A percentile compares a stretch with the other conserved stretches of the same genome.
Evolutionary conservation across 176 grass and related monocot species (phyloP).

Genomic region (Elaeis guineensis): DNA sequence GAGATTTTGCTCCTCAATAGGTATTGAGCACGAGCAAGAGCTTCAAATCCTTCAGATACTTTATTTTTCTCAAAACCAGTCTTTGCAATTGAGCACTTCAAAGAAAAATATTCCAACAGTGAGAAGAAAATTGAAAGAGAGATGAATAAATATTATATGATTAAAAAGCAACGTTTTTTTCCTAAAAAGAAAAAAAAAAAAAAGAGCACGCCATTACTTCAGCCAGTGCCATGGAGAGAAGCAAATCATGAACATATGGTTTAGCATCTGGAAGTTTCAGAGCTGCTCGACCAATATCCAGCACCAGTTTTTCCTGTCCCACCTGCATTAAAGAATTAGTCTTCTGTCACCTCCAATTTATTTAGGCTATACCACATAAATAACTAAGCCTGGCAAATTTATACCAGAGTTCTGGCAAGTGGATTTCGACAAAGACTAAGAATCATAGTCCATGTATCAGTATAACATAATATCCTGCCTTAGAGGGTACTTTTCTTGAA

Average conservation of each 20-base stretch:
- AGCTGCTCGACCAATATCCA: constrained; percentile 74
- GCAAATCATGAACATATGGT: constrained; percentile 68
- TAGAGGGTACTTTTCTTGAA: too few species aligned
- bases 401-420: too few species aligned
- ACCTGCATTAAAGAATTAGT: constrained; percentile 41
- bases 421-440: too few species aligned
- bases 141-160: too few species aligned
- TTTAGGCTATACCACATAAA: too few species aligned
- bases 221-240: constrained; percentile 85
- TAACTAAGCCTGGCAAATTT: too few species aligned
- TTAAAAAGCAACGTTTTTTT: too few species aligned
- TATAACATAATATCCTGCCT: too few species aligned
- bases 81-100: constrained; percentile 91
- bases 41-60: constrained; percentile 89
- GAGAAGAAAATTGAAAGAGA: too few species aligned
- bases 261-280: constrained; percentile 61
- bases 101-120: constrained; percentile 16
- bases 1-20: constrained; percentile 77
- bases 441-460: too few species aligned
- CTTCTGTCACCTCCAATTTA: not conserved
- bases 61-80: constrained; percentile 85
- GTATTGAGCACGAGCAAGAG: constrained; percentile 86
- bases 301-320: constrained; percentile 77
- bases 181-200: too few species aligned
- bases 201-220: constrained; percentile 50